phyloP scores from a whole-genome alignment of 352 stramenopile species.

The Pythium inflatum region DNA sequence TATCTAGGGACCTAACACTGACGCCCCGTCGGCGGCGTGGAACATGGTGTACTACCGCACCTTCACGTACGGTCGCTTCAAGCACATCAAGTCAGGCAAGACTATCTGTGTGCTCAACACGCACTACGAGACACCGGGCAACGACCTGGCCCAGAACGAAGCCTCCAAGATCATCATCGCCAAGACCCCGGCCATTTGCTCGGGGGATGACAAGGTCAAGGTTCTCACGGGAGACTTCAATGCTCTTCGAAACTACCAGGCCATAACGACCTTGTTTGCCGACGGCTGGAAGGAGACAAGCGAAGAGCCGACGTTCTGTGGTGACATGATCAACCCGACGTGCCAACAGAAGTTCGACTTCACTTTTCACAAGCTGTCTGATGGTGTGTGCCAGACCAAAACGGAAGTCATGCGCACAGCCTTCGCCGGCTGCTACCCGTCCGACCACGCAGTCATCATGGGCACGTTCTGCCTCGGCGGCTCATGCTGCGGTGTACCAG shows the following conservation, averaged over 20 bases:
- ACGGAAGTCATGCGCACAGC: slow-evolving; percentile 61
- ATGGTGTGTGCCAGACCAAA: slow-evolving; percentile 55
- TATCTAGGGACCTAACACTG: neutral
- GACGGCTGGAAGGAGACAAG: slow-evolving; percentile 57
- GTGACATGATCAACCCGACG: slow-evolving; percentile 57
- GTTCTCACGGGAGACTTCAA: slow-evolving; percentile 79
- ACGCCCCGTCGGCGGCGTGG: slow-evolving; percentile 54
- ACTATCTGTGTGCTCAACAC: slow-evolving; percentile 81
- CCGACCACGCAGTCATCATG: slow-evolving; percentile 66
- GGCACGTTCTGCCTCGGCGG: slow-evolving; percentile 66
- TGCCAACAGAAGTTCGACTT: slow-evolving; percentile 64
- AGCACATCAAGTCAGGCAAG: slow-evolving; percentile 61
- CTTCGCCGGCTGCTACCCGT: slow-evolving; percentile 54
- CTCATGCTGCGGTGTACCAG: slow-evolving; percentile 45
- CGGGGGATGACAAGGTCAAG: slow-evolving; percentile 59
- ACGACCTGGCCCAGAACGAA: slow-evolving; percentile 70
- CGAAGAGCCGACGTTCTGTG: slow-evolving; percentile 55
- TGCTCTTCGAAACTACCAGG: slow-evolving; percentile 62
- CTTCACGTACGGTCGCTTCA: slow-evolving; percentile 70
- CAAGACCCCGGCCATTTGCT: slow-evolving; percentile 46
- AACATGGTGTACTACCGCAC: slow-evolving; percentile 77
- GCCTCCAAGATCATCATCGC: slow-evolving; percentile 69
- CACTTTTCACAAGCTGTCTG: slow-evolving; percentile 59
- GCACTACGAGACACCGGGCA: slow-evolving; percentile 82
- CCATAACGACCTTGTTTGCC: slow-evolving; percentile 61